These are phyloP conservation scores for Fraxinus dipetala DNA, from an alignment of 305 asterid genomes.

Conservation along the genomic window DNA sequence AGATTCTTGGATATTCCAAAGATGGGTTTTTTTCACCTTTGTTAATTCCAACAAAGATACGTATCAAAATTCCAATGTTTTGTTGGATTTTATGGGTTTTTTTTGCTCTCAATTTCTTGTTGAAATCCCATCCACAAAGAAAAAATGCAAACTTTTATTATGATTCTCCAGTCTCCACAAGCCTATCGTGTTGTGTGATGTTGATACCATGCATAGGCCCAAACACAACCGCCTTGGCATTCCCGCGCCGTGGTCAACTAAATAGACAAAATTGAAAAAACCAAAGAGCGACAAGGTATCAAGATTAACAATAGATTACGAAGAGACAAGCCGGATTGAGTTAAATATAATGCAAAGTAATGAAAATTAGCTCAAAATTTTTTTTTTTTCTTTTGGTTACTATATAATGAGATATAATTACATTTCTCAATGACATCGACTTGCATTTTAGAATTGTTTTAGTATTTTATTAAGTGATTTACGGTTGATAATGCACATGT, in stretches of 20 bases:
- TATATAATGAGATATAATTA: neutral
- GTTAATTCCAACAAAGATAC: conserved; percentile 20
- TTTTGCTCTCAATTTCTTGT: conserved; percentile 19
- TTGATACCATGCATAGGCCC: conserved; percentile 36
- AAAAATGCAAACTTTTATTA: conserved; percentile 11
- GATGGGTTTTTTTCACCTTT: conserved; percentile 19
- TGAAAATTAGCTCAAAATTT: neutral
- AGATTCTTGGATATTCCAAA: conserved; percentile 71
- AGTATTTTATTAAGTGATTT: neutral
- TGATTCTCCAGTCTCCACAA: conserved; percentile 22
- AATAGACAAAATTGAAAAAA: neutral
- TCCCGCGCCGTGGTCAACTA: conserved; percentile 24
- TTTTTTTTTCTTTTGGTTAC: neutral
- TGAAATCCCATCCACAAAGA: conserved; percentile 32
- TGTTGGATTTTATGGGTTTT: conserved; percentile 33
- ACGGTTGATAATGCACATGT: neutral
- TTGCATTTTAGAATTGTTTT: neutral
- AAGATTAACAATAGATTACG: neutral
- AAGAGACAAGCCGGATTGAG: neutral
- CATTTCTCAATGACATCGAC: neutral
- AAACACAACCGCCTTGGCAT: conserved; percentile 37
- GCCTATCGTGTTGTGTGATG: conserved; percentile 18
- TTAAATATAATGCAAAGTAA: neutral
- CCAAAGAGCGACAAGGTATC: neutral
- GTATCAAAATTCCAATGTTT: conserved; percentile 31